Percentiles rank a stretch among this genome's conserved stretches.
Evolutionary conservation across 495 filamentous ascomycete species (phyloP).

Genomic region (Penicillium robsamsonii): DNA sequence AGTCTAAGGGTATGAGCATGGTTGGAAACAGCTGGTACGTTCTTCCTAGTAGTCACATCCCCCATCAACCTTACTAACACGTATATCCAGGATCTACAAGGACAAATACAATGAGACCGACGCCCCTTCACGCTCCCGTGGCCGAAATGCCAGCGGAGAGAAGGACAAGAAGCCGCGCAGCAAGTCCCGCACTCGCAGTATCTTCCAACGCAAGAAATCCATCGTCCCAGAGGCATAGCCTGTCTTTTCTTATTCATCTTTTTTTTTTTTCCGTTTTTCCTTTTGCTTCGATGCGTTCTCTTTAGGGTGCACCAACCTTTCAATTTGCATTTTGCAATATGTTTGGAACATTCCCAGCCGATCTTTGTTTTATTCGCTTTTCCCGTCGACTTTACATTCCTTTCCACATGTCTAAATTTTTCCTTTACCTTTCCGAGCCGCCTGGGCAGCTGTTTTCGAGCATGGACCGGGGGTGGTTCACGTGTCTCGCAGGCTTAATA

Average conservation of each 20-base stretch:
- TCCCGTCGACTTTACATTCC: slow-evolving; percentile 8
- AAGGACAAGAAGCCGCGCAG: slow-evolving; percentile 56
- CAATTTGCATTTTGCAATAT: slow-evolving; percentile 20
- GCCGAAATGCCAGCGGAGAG: slow-evolving; percentile 36
- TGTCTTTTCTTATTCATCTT: slow-evolving; percentile 9
- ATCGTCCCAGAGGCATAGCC: slow-evolving; percentile 34
- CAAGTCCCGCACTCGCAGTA: slow-evolving; percentile 62
- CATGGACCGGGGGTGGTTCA: slow-evolving; percentile 10
- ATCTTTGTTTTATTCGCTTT: slow-evolving; percentile 10
- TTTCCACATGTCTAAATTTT: slow-evolving; percentile 15
- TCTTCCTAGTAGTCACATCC: background rate
- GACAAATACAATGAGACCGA: slow-evolving; percentile 84
- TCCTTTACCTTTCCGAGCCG: slow-evolving; percentile 19
- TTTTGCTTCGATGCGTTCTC: slow-evolving; percentile 11
- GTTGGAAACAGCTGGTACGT: slow-evolving; percentile 95
- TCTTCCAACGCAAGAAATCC: slow-evolving; percentile 65
- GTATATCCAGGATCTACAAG: slow-evolving; percentile 77
- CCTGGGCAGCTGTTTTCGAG: slow-evolving; percentile 33
- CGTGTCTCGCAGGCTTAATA: slow-evolving; percentile 26
- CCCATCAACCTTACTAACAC: slow-evolving; percentile 11
- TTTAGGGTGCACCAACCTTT: no score
- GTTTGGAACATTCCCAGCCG: slow-evolving; percentile 23
- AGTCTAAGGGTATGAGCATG: slow-evolving; percentile 93
- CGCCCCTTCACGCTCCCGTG: slow-evolving; percentile 35
- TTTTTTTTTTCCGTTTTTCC: slow-evolving; percentile 13